Base-by-base conservation (phyloP, 2,329 filamentous ascomycete genomes). In the Dactylellina cionopaga region DNA sequence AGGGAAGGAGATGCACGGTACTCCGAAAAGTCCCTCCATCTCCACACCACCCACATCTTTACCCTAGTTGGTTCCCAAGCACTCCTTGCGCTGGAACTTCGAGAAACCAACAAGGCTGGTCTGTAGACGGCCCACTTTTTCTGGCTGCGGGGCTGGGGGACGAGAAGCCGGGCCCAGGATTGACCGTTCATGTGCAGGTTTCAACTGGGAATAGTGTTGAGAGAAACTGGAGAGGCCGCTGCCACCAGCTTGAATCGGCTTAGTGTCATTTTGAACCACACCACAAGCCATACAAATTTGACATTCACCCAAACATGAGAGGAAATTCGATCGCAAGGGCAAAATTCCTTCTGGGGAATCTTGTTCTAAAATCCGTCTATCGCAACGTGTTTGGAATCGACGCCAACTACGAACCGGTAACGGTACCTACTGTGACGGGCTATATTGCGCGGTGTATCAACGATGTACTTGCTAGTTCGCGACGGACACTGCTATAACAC, bases 51-150 rank as follows among this genome's bases (percentile, higher is more conserved):
- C 68, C 68, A 65, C 59, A 65, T 59, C 68, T 65, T 29, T 13
- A 52, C 55, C 68, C 66, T 63, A 54, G 59, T 63, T 71, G 54
- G 58, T 51, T 64, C 59, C 66, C 58, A 64, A 64, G 37, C 51
- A 52, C 59, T 64, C 66, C 68, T 72, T 64, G 59, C 68, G 39
- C 68, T 72, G 68, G 68, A 72, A 72, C 59, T 72, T 72, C 68
- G 68, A 72, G 68, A 72, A 72, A 72, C 59, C 68, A 72, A 65
- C 59, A 72, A 55, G 68, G 68, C 68, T 72, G 68, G 68, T 72
- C 39, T 41, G 49, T 70, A 49, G 65, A 70, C 49, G 65, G 68
- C 68, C 68, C 68, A 72, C 68, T 65, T 72, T 70, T 59, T 56
- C 66, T 59, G 44, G 68, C 68, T 72, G 68, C 68, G 68, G 68